Evolutionary conservation across 306 rosid species (phyloP), one percentile per base, ranked within the genome.

Genomic region (Astragalus membranaceus): DNA sequence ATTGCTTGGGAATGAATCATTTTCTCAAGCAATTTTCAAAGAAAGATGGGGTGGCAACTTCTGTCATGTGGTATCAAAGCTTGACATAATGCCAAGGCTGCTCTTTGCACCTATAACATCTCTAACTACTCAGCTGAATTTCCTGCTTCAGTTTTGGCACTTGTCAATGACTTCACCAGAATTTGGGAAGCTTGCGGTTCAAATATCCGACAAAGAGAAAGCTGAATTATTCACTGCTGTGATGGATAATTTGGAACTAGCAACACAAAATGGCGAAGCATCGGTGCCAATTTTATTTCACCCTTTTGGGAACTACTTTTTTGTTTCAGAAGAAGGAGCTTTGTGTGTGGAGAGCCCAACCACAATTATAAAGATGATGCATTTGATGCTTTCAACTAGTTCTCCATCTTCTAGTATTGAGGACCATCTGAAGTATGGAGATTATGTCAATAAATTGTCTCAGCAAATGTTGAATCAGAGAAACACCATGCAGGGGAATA

Each of bases 51-150:
- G 83, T 15, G 91, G 89, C 11, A 90, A 86, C 43, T 90, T 94
- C 73, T 87, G 89, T 52, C 95, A 94, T 20, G 83, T 94, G 4
- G 91, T 89, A 7, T 84, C 97, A 35, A 86, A 77, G 53, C 85
- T 85, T 50, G 98, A 94, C 84, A 82, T 91, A 36, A 88, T 94
- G 92, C 96, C 97, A 20, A 84, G 97, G 67, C 79, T 94, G 15
- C 83, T 88, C 67, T 84, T 88, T 75, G 85, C 94, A 42, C 97
- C 97, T 0, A 12, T 83, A 7, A 66, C 67, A 49, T 60, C 86
- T 0, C 72, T 75, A 79, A 73, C 79, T 52, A 10, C 83, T 67
- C 88, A 87, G 46, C 73, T 88, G 37, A 84, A 81, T 15, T 53
- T 61, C 61, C 78, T 93, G 7, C 86, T 86, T 4, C 84, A 85